Conservation (phyloP, 345 rosid genomes). For the Rhodamnia argentea region DNA sequence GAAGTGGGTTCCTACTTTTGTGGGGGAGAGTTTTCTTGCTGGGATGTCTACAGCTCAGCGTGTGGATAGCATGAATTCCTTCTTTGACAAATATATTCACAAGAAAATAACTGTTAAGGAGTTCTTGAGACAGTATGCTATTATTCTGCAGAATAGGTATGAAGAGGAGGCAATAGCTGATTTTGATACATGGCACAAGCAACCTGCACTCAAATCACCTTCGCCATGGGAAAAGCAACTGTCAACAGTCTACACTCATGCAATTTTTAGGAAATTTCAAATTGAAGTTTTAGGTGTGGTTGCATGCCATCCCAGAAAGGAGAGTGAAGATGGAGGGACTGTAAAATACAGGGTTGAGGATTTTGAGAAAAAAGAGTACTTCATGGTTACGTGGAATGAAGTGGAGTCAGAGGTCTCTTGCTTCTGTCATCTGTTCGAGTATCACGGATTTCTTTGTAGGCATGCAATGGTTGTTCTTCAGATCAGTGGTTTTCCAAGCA, state of each 20-base stretch:
- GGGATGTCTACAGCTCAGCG: slow-evolving; percentile 42
- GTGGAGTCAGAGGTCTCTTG: slow-evolving; percentile 31
- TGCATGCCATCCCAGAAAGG: slow-evolving; percentile 47
- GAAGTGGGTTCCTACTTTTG: slow-evolving; percentile 41
- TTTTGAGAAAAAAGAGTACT: slow-evolving; percentile 35
- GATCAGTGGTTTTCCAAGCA: slow-evolving; percentile 33
- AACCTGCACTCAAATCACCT: slow-evolving; percentile 47
- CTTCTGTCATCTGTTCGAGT: slow-evolving; percentile 36
- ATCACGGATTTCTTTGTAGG: slow-evolving; percentile 44
- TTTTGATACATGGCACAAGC: slow-evolving; percentile 48
- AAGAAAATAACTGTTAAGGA: slow-evolving; percentile 45
- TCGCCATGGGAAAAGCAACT: slow-evolving; percentile 54
- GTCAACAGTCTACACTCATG: slow-evolving; percentile 38
- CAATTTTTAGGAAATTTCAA: slow-evolving; percentile 48
- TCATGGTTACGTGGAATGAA: slow-evolving; percentile 43
- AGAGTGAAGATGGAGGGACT: slow-evolving; percentile 20
- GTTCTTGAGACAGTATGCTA: slow-evolving; percentile 39
- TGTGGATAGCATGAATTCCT: slow-evolving; percentile 39
- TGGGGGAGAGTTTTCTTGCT: slow-evolving; percentile 30
- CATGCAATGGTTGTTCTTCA: slow-evolving; percentile 56
- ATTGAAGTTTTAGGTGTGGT: slow-evolving; percentile 47
- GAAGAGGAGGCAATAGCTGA: slow-evolving; percentile 55
- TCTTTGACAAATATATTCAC: slow-evolving; percentile 49
- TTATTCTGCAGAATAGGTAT: slow-evolving; percentile 32
- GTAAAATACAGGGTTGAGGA: slow-evolving; percentile 39